phyloP scores from a whole-genome alignment of 306 rosid genomes.

The Quercus robur region DNA sequence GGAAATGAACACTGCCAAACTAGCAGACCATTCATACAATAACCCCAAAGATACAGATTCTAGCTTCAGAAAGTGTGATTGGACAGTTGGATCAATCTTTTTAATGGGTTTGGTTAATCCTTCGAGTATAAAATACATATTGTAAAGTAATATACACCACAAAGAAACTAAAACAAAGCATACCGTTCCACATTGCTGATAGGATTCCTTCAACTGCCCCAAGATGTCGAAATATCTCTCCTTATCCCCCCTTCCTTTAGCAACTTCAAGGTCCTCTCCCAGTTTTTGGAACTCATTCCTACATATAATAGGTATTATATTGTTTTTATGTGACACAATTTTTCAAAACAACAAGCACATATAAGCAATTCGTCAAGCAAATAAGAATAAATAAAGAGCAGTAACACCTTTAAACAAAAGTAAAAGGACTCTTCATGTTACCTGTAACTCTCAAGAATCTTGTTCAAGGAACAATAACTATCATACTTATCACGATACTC shows the following conservation, averaged over 20 bases:
- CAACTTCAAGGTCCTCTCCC: conserved; percentile 56
- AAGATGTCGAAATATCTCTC: conserved; percentile 49
- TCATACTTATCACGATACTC: conserved; percentile 87
- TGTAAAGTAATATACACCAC: neutral
- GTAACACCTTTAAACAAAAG: neutral
- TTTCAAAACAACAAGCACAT: conserved; percentile 8
- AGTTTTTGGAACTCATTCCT: conserved; percentile 71
- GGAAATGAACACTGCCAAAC: no score
- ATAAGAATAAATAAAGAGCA: conserved; percentile 1
- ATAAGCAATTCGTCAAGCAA: conserved; percentile 15
- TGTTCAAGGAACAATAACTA: conserved; percentile 76
- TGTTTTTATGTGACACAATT: conserved; percentile 16
- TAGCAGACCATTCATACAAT: no score
- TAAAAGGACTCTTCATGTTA: conserved; percentile 19
- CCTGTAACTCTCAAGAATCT: conserved; percentile 81
- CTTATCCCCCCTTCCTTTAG: conserved; percentile 56
- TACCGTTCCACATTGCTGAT: conserved; percentile 65
- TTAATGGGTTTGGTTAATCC: conserved; percentile 5
- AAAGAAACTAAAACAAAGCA: conserved; percentile 16
- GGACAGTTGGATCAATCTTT: neutral
- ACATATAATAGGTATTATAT: conserved; percentile 16
- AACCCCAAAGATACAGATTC: no score
- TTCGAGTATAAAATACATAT: conserved; percentile 12
- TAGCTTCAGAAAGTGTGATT: no score
- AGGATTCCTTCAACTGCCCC: conserved; percentile 71